Evolutionary conservation across 176 grass and related monocot species (phyloP).

Genomic region (Eragrostis curvula): DNA sequence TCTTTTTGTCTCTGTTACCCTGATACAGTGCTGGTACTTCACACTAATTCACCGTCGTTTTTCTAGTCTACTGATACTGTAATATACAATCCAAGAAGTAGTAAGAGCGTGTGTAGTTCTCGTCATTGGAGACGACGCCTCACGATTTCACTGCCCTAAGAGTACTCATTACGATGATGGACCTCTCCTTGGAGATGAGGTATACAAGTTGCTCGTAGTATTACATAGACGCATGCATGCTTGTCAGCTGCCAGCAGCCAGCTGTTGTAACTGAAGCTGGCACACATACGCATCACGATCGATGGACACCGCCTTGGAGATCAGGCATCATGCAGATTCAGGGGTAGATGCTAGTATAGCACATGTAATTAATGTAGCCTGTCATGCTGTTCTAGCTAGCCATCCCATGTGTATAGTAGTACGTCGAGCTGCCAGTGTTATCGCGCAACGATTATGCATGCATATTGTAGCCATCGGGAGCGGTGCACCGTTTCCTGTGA

Average conservation of each 20-base stretch:
- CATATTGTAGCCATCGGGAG: conserved; percentile 44
- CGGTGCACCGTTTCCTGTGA: conserved; percentile 10
- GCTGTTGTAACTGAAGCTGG: conserved; percentile 44
- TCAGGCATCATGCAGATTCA: conserved; percentile 5
- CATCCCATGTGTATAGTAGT: conserved; percentile 30
- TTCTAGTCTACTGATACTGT: too few relatives aligned
- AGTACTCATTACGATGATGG: too few relatives aligned
- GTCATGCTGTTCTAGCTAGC: background rate
- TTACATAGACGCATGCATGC: background rate
- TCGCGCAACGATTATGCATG: conserved; percentile 31
- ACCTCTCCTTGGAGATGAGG: too few relatives aligned
- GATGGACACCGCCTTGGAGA: conserved; percentile 28
- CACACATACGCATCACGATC: conserved; percentile 26
- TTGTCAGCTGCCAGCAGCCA: background rate
- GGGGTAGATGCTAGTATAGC: conserved; percentile 16
- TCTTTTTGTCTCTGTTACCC: conserved; percentile 46
- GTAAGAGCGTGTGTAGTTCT: too few relatives aligned
- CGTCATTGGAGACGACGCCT: too few relatives aligned
- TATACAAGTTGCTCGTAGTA: too few relatives aligned
- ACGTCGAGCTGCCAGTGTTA: conserved; percentile 38
- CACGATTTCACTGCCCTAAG: too few relatives aligned
- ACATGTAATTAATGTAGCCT: conserved; percentile 8
- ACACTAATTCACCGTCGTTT: background rate
- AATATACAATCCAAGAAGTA: too few relatives aligned
- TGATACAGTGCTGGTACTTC: conserved; percentile 18